These are phyloP conservation scores for Fusarium humuli DNA, from an alignment of 2,329 filamentous ascomycete species.

Conservation along the genomic window DNA sequence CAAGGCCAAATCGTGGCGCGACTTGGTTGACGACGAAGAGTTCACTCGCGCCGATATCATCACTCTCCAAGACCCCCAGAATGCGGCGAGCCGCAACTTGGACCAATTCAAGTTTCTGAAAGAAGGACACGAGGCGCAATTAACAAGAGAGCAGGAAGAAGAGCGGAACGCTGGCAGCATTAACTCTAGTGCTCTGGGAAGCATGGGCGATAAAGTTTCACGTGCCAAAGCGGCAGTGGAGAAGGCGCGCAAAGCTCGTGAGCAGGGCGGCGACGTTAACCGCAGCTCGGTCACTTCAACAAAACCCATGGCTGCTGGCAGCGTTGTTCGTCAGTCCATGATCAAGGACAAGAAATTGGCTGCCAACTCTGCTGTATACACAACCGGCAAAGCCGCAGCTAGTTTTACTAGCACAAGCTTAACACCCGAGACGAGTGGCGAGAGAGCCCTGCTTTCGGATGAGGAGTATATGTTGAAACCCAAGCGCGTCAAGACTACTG, in stretches of 20 bases:
- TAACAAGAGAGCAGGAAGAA: conserved; percentile 76
- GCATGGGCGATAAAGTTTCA: conserved; percentile 82
- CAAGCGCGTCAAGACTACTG: conserved; percentile 87
- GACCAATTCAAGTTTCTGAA: conserved; percentile 90
- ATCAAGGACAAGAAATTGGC: conserved; percentile 71
- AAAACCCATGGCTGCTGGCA: conserved; percentile 49
- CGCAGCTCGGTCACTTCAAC: conserved; percentile 58
- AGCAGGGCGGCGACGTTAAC: conserved; percentile 70
- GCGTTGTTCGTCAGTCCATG: conserved; percentile 48
- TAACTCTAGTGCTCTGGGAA: conserved; percentile 83
- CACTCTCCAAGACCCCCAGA: conserved; percentile 95
- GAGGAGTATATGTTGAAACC: conserved; percentile 98
- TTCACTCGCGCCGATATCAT: conserved; percentile 94
- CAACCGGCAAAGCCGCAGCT: conserved; percentile 89
- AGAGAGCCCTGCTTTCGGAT: conserved; percentile 86
- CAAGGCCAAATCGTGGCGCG: conserved; percentile 95
- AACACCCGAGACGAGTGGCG: conserved; percentile 89
- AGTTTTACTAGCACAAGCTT: conserved; percentile 96
- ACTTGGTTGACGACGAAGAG: conserved; percentile 86
- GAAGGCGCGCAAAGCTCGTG: conserved; percentile 81
- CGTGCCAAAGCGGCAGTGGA: conserved; percentile 95
- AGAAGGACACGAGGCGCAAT: conserved; percentile 77
- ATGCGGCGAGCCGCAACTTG: conserved; percentile 82
- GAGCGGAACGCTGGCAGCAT: conserved; percentile 75
- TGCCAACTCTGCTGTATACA: conserved; percentile 90